Conservation (phyloP, 257 asterid genomes). For the Solanum medicagineum region DNA sequence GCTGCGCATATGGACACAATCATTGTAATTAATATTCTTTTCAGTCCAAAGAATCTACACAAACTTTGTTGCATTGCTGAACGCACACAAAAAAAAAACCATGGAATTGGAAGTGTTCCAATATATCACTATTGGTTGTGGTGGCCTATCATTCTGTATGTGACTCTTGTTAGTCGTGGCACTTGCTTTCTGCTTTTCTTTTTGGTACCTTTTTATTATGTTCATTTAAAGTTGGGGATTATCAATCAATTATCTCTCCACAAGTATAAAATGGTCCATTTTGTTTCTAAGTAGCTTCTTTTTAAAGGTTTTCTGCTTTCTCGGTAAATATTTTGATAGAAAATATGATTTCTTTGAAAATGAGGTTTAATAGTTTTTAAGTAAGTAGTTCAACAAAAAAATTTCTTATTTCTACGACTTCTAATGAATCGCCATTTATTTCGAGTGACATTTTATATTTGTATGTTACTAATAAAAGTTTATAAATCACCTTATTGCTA, state of each 20-base stretch:
- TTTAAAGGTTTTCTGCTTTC: too few relatives aligned
- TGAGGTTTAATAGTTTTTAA: too few relatives aligned
- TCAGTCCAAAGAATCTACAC: background rate
- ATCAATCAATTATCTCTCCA: background rate
- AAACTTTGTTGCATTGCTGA: background rate
- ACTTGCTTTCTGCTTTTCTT: background rate
- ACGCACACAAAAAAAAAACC: background rate
- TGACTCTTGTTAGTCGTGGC: background rate
- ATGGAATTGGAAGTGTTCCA: background rate
- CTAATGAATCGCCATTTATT: too few relatives aligned
- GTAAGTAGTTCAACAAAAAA: too few relatives aligned
- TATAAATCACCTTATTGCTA: background rate
- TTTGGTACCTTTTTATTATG: background rate
- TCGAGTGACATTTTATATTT: background rate
- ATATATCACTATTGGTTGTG: background rate
- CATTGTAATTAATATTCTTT: background rate
- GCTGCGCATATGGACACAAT: background rate
- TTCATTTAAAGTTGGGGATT: background rate
- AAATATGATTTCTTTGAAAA: too few relatives aligned
- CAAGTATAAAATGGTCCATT: background rate
- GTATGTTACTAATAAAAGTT: background rate
- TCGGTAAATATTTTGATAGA: too few relatives aligned
- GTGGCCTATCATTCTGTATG: background rate
- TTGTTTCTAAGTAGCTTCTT: too few relatives aligned
- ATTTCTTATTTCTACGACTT: too few relatives aligned